Base-by-base conservation (phyloP, 345 rosid species). In the Salix dunnii region DNA sequence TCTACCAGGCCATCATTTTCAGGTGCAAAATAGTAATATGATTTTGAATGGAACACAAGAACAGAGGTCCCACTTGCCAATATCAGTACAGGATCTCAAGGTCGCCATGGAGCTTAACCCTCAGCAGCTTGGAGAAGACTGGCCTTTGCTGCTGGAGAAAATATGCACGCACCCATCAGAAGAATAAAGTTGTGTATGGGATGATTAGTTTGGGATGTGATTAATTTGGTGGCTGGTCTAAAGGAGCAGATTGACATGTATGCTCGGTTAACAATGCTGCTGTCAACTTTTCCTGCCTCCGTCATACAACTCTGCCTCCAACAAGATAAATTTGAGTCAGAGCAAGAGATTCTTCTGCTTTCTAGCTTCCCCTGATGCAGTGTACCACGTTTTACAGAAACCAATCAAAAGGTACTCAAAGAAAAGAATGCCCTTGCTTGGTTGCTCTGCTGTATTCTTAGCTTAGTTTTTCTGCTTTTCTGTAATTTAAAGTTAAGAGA, bases 121-220 rank as follows among this genome's bases (percentile, higher is more conserved):
- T 51, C 89, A 78, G 73, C 86, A 83, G 62, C 91, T 85, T 10
- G 87, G 88, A 33, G 89, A 83, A 80, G 81, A 85, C 68, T 85
- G 91, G 88, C 86, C 88, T 38, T 68, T 78, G 86, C 74, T 82
- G 78, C 79, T 85, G 74, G 91, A 86, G 85, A 86, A 80, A 83
- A 86, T 83, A 38, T 82, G 76, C 49, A 25, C 67, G 36, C 69
- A 64, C 69, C 67, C 74, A 18, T 79, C 73, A 13, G 74, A 80
- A 23, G 82, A 79, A 67, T 79, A 76, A 79, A 71, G 65, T 72
- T 20, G 25, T 27, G 48, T 65, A 46, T 36, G 9, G 8, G 62
- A 33, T 46, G 63, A 31, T 31, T 31, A 31, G 33, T 31, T 31
- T 35, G 9, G 8, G 62, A 33, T 46, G 58, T 30, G 53, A 67